Conservation (phyloP, 1,284 basidiomycete genomes). For the Fomitopsis palustris region DNA sequence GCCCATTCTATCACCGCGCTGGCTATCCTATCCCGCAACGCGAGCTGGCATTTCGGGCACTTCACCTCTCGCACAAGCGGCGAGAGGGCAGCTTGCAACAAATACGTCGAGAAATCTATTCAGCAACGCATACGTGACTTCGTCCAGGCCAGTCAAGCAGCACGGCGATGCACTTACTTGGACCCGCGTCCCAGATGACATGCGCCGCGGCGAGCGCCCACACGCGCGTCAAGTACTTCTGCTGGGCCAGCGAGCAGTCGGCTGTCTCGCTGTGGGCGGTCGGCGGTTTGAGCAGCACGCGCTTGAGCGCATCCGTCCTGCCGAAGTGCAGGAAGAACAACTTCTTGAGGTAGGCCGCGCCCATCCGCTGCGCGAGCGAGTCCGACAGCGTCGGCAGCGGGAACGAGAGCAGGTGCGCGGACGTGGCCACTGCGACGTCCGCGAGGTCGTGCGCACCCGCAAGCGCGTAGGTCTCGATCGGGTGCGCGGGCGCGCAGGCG, state of each 20-base stretch:
- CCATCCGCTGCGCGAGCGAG: conserved; percentile 29
- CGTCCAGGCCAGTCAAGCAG: not conserved
- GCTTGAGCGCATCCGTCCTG: conserved; percentile 31
- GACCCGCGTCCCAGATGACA: conserved; percentile 28
- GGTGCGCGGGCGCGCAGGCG: conserved; percentile 22
- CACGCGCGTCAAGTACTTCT: conserved; percentile 23
- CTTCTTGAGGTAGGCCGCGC: conserved; percentile 33
- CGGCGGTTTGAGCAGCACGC: conserved; percentile 28
- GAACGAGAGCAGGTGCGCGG: conserved; percentile 30
- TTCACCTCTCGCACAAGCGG: not conserved
- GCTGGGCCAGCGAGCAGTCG: conserved; percentile 23
- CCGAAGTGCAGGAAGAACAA: conserved; percentile 34
- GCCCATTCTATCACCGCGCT: not conserved
- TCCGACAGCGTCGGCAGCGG: conserved; percentile 28
- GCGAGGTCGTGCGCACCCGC: conserved; percentile 30
- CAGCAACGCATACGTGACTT: not conserved
- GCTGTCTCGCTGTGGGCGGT: conserved; percentile 23
- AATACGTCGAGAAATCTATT: not conserved
- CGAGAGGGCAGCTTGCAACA: not conserved
- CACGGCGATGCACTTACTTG: conserved; percentile 19
- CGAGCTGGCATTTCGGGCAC: not conserved
- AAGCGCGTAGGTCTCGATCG: conserved; percentile 33
- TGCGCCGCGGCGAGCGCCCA: conserved; percentile 31
- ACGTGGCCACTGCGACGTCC: conserved; percentile 30
- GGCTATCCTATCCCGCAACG: not conserved